A percentile compares a stretch with the other conserved stretches of the same genome.
These are phyloP conservation scores for Mucor racemosus DNA, from an alignment of 371 early-diverging fungal genomes.

Conservation along the genomic window DNA sequence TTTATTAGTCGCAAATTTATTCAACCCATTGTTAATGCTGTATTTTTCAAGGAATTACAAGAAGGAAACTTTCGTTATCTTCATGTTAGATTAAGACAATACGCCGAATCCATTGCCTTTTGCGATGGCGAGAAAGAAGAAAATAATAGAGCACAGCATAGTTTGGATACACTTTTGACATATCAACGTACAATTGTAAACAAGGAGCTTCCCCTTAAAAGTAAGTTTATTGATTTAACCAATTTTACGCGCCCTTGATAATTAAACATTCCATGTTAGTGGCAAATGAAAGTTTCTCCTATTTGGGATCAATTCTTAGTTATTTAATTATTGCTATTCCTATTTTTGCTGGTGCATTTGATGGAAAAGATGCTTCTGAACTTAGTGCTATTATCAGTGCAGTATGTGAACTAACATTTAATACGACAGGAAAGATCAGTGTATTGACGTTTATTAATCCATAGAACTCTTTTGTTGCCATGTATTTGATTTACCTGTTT, in stretches of 20 bases:
- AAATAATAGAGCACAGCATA: conserved; percentile 52
- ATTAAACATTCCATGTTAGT: conserved; percentile 30
- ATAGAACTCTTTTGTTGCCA: conserved; percentile 75
- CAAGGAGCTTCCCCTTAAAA: conserved; percentile 65
- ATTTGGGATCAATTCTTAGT: conserved; percentile 81
- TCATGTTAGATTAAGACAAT: conserved; percentile 75
- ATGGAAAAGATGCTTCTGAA: conserved; percentile 66
- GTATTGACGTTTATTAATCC: background rate
- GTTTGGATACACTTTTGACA: conserved; percentile 57
- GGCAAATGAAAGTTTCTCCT: conserved; percentile 72
- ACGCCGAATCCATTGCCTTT: conserved; percentile 84
- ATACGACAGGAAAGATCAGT: background rate
- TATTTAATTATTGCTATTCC: conserved; percentile 87
- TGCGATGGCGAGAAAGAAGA: conserved; percentile 75
- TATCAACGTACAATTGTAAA: conserved; percentile 66
- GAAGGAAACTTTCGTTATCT: conserved; percentile 85
- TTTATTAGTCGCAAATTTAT: conserved; percentile 65
- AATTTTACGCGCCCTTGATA: background rate
- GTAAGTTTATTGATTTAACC: conserved; percentile 38
- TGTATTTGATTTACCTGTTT: conserved; percentile 77
- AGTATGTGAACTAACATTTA: conserved; percentile 32
- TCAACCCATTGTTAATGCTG: conserved; percentile 75
- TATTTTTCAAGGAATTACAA: conserved; percentile 74
- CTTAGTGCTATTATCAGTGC: conserved; percentile 78
- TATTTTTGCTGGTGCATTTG: conserved; percentile 79